Evolutionary conservation across 768 basidiomycete genomes (phyloP), one percentile per base, ranked within the genome.

Genomic region (Pleurotus salmoneostramineus): DNA sequence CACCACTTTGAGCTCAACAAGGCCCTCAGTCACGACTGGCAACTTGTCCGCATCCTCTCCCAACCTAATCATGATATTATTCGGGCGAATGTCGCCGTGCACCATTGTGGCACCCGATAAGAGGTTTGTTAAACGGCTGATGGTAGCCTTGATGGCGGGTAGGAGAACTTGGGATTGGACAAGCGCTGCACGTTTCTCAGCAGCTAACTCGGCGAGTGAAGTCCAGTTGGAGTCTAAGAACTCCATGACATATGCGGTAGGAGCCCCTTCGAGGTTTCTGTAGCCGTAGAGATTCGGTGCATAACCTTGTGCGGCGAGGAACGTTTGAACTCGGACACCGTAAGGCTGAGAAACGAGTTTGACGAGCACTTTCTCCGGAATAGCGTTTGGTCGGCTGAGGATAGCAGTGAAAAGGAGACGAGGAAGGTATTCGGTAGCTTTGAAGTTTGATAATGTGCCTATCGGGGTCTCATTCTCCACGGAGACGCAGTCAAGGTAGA

Each of bases 261-360:
- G 51, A 21, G 51, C 51, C 14, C 51, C 51, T 42, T 54, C 51
- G n/a, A 54, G 15, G 37, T 40, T 31, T 31, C 21, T 54, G 27
- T 36, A 27, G 17, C 51, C 51, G 6, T 65, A 56, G 33, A 77
- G 64, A 50, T 60, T 6, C 4, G 74, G 74, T 12, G 71, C 72
- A 34, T 67, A 56, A 6, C 62, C 58, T 4, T 60, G 12, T 0
- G 49, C 33, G 2, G 72, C 74, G 58, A 79, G 70, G 12, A 64
- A 49, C 33, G 56, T 33, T 56, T 78, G 77, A 0, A 64, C 72
- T 6, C 64, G 66, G 7, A n/a, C 59, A 32, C 71, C 66, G 56
- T 77, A 78, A 6, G 64, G 57, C 11, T 63, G 61, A 42, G n/a
- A 11, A 43, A 70, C 70, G 46, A 78, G 78, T 60, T 77, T 78